Evolutionary conservation across 805 yeast genomes (phyloP), one percentile per base, ranked within the genome.

Genomic region (Wickerhamomyces strasburgensis): DNA sequence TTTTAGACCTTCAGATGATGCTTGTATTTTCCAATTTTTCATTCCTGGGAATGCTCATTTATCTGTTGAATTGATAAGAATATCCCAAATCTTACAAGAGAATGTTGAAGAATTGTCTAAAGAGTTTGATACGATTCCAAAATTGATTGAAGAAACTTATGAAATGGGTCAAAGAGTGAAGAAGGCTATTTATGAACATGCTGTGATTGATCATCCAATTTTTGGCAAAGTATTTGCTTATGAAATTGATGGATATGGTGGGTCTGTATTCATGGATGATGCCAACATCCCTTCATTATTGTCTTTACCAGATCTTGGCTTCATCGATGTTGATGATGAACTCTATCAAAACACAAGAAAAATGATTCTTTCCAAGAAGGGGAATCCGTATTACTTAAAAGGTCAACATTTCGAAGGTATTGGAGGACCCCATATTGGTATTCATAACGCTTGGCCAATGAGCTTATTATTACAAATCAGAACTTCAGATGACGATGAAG

Each of bases 371-470:
- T 67, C 78, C 3, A 75, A 72, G 38, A 49, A 60, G 5, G 93
- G 93, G 0, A 87, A 87, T 54, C 96, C 96, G 1, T 87, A 84
- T 57, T 87, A 62, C 49, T 61, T 84, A 29, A 56, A 61, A 28
- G 96, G 96, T 0, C 48, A 51, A 5, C 60, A 57, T 44, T 82
- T 88, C 52, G 68, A 72, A 46, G 96, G 96, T 0, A 72, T 88
- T 42, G 96, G 96, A 0, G 95, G 96, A 0, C 96, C 96, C 0
- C 96, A 87, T 56, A 74, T 87, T 29, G 96, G 95, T 1, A 70
- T 82, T 16, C 64, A 68, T 15, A 70, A 79, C 54, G 95, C 94
- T 0, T 87, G 96, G 96, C 96, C 96, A 11, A 82, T 87, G 95
- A 77, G 88, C 24, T 62, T 83, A n/a, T 61, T 86, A 27, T 69